A percentile compares a stretch with the other conserved stretches of the same genome.
These are phyloP conservation scores for Lodderomyces jiufengensis DNA, from an alignment of 1,139 yeast genomes.

Conservation along the genomic window DNA sequence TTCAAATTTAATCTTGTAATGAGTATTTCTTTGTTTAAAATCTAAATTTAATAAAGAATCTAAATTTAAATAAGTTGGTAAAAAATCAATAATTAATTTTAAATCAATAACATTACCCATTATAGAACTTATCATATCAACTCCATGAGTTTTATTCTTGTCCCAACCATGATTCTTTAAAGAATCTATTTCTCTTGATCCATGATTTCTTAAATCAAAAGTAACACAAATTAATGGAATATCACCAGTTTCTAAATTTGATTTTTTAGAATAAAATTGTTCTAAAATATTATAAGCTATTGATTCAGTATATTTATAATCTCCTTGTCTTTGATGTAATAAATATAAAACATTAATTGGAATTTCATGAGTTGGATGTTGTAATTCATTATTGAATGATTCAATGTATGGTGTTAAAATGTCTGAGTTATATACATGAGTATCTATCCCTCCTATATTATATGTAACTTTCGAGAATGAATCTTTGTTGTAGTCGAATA, in stretches of 20 bases:
- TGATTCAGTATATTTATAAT: constrained; percentile 27
- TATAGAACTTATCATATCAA: constrained; percentile 50
- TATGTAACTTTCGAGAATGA: constrained; percentile 22
- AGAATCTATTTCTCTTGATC: constrained; percentile 39
- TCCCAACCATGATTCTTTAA: constrained; percentile 42
- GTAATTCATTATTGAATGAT: constrained; percentile 5
- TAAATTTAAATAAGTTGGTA: constrained; percentile 44
- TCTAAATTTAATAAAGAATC: constrained; percentile 25
- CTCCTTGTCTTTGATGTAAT: constrained; percentile 36
- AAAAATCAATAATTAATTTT: constrained; percentile 42
- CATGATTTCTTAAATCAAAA: constrained; percentile 63
- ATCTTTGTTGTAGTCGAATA: constrained; percentile 21
- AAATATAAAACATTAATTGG: constrained; percentile 38
- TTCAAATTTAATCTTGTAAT: constrained; percentile 18
- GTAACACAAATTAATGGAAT: constrained; percentile 46
- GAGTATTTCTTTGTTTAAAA: constrained; percentile 18
- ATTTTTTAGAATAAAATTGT: constrained; percentile 19
- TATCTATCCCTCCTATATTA: constrained; percentile 32
- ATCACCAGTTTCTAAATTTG: constrained; percentile 7
- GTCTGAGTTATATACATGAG: constrained; percentile 33
- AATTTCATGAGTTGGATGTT: constrained; percentile 15
- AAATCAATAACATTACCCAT: constrained; percentile 52
- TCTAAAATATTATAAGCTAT: constrained; percentile 28
- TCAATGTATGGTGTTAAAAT: constrained; percentile 24
- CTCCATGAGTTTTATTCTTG: constrained; percentile 50